These are phyloP conservation scores for Nakaseomyces kungkrabaensis DNA, from an alignment of 1,139 yeast species.

Conservation along the genomic window DNA sequence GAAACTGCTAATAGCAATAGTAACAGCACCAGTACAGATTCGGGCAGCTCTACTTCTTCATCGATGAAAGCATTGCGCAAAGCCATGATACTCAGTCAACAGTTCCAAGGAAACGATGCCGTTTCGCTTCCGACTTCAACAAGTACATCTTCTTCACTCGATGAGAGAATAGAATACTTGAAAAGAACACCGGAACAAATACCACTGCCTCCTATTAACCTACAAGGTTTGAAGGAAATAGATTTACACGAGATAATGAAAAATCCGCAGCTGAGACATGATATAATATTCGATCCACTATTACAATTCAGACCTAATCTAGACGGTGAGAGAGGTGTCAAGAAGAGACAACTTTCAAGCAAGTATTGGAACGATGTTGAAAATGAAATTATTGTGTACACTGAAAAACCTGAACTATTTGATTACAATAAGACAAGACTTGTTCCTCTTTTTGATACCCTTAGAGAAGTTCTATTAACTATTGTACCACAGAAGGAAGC, in stretches of 20 bases:
- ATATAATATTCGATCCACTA: slow-evolving; percentile 84
- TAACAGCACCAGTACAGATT: background rate
- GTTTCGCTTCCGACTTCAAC: background rate
- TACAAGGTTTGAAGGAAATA: slow-evolving; percentile 74
- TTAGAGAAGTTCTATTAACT: slow-evolving; percentile 65
- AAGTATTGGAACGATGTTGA: slow-evolving; percentile 76
- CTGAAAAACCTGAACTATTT: slow-evolving; percentile 25
- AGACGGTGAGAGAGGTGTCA: slow-evolving; percentile 81
- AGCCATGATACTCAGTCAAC: background rate
- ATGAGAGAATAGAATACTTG: slow-evolving; percentile 23
- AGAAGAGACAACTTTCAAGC: slow-evolving; percentile 67
- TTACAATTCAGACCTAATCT: slow-evolving; percentile 85
- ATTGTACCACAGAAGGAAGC: slow-evolving; percentile 75
- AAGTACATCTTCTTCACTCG: slow-evolving; percentile 7
- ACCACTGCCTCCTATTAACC: slow-evolving; percentile 67
- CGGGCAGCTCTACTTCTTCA: background rate
- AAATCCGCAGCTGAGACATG: slow-evolving; percentile 89
- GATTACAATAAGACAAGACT: slow-evolving; percentile 39
- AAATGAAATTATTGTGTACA: slow-evolving; percentile 38
- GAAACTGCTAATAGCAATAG: background rate
- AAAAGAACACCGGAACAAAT: slow-evolving; percentile 19
- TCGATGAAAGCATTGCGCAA: background rate
- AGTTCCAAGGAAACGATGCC: background rate
- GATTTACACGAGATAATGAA: slow-evolving; percentile 82
- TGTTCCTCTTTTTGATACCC: slow-evolving; percentile 62